Conservation (phyloP, 192 early-diverging fungal species). For the Coemansia sp. region DNA sequence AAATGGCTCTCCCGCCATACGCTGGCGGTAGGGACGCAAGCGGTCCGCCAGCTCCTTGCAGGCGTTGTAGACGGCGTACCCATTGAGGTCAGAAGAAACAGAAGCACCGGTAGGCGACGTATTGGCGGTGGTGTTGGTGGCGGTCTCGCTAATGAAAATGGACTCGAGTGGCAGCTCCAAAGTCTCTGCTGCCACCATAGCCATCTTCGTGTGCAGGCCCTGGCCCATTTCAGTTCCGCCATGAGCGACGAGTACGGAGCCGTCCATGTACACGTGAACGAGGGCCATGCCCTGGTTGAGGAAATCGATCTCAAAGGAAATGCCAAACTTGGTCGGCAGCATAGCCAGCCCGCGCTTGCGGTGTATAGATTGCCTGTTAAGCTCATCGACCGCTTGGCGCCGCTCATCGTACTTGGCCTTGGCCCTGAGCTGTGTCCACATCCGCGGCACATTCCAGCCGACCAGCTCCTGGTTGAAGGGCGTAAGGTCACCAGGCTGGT, state of each 20-base stretch:
- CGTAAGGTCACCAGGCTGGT: conserved; percentile 66
- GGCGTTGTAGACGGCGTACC: conserved; percentile 75
- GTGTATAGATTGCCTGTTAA: conserved; percentile 68
- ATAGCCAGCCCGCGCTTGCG: conserved; percentile 77
- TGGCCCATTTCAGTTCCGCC: conserved; percentile 93
- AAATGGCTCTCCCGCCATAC: conserved; percentile 54
- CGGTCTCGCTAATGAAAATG: conserved; percentile 71
- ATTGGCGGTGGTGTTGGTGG: conserved; percentile 76
- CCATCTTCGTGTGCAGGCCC: conserved; percentile 87
- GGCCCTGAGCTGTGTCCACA: conserved; percentile 67
- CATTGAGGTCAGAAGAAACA: conserved; percentile 78
- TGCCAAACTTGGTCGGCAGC: conserved; percentile 83
- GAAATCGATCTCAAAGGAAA: conserved; percentile 71
- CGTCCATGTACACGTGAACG: conserved; percentile 84
- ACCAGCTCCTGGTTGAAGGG: conserved; percentile 66
- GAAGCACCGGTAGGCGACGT: conserved; percentile 79
- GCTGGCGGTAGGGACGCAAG: conserved; percentile 68
- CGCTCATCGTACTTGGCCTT: conserved; percentile 57
- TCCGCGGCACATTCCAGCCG: conserved; percentile 63
- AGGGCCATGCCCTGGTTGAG: conserved; percentile 84
- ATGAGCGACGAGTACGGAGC: conserved; percentile 77
- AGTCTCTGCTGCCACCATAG: conserved; percentile 79
- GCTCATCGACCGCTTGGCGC: conserved; percentile 59
- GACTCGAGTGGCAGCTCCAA: conserved; percentile 66
- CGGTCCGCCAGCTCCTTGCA: conserved; percentile 71